Base-by-base conservation (phyloP, 805 yeast genomes). In the Maudiozyma saulgeensis region DNA sequence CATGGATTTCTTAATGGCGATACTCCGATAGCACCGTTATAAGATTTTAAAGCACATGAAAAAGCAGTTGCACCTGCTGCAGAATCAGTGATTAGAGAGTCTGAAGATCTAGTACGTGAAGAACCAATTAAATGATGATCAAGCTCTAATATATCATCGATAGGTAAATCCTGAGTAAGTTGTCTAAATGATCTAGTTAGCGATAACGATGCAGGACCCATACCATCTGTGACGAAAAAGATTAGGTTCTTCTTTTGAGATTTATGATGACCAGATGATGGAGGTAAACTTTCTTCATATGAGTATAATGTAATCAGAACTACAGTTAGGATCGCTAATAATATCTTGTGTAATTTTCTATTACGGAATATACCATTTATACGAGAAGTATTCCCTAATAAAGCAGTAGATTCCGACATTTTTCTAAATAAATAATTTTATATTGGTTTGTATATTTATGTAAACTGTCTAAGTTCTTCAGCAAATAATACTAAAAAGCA, bases 21-120 rank as follows among this genome's bases (percentile, higher is more conserved):
- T 15, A 90, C 96, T n/a, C 88, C 95, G 63, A 90, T 85, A 12
- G 96, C 96, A 15, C 95, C 93, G 64, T 90, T 90, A 68, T 87
- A 88, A 5, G 89, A 71, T 70, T 90, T 90, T 58, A 80, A 61
- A 6, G 81, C 91, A 66, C 96, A 87, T 0, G 95, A 75, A 60
- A 89, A 90, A 1, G 96, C 96, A 13, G 96, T 88, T 15, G 96
- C 98, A 15, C 96, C 97, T 2, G 98, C 98, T 11, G 98, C 98
- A 28, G 96, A 86, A 64, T 90, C 98, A 0, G 98, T 90, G 51
- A 90, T 79, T 58, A 86, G 71, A 1, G 95, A 84, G 54, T 75
- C 72, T 25, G 80, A 78, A 16, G 96, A 85, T 53, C 89, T 75
- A 0, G 98, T 90, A 56, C 97, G 76, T 8, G 95, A 84, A 23